Conservation (phyloP, 2,329 filamentous ascomycete genomes). For the Neurospora crassa region DNA sequence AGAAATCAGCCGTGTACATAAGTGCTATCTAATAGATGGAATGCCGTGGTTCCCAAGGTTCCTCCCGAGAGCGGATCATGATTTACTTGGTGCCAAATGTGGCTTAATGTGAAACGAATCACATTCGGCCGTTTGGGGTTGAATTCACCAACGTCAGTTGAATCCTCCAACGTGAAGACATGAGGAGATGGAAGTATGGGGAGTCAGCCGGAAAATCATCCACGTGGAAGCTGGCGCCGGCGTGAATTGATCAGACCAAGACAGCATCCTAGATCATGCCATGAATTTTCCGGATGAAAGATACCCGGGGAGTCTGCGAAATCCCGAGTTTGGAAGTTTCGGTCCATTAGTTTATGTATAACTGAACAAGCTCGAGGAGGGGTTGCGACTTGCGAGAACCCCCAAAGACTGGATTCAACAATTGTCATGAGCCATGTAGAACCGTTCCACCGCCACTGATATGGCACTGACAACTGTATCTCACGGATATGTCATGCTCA, state of each 20-base stretch:
- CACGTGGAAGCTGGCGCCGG: not conserved
- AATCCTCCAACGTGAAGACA: not conserved
- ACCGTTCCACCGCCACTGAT: not conserved
- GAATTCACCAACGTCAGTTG: not conserved
- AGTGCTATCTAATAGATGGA: constrained; percentile 29
- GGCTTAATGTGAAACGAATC: not conserved
- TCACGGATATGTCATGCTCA: not conserved
- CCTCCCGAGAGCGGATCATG: not conserved
- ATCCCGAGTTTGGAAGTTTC: not conserved
- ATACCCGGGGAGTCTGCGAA: not conserved
- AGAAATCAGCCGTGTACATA: constrained; percentile 31
- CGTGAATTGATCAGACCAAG: not conserved
- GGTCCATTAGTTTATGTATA: not conserved
- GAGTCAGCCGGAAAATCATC: not conserved
- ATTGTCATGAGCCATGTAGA: not conserved
- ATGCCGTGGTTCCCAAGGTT: not conserved
- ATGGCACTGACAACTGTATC: not conserved
- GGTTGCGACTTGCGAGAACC: not conserved
- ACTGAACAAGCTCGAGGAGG: not conserved
- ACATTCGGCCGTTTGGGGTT: not conserved
- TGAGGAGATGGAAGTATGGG: not conserved
- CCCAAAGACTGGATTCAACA: not conserved
- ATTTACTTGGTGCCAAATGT: not conserved
- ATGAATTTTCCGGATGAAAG: not conserved
- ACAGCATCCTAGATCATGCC: not conserved